Percentiles rank a stretch among this genome's conserved stretches.
Conservation (phyloP, 768 basidiomycete species). For the Arthromyces matolae region DNA sequence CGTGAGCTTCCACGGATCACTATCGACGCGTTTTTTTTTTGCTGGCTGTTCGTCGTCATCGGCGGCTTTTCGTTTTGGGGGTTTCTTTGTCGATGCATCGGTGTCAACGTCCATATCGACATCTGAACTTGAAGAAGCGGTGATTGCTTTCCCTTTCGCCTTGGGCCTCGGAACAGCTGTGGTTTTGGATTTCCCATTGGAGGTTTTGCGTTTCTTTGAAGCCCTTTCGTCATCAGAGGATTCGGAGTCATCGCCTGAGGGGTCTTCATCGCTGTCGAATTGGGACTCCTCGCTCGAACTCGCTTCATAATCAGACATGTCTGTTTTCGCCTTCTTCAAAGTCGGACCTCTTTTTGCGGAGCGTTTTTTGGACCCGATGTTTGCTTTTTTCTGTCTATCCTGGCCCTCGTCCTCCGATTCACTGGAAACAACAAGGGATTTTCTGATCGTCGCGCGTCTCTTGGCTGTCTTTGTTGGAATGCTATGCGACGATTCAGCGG, state of each 20-base stretch:
- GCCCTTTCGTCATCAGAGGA: conserved; percentile 34
- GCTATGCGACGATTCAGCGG: not conserved
- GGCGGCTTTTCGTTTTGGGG: conserved; percentile 35
- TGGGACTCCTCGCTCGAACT: conserved; percentile 25
- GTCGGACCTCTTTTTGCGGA: conserved; percentile 22
- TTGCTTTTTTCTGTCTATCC: conserved; percentile 25
- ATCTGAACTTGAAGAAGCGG: conserved; percentile 21
- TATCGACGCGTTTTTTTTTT: conserved; percentile 63
- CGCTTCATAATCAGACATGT: conserved; percentile 41
- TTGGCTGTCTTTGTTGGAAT: too few species aligned
- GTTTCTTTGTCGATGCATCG: conserved; percentile 30
- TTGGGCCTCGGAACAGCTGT: conserved; percentile 13
- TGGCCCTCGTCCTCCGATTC: conserved; percentile 42
- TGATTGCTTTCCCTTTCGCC: conserved; percentile 11
- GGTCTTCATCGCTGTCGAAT: conserved; percentile 30
- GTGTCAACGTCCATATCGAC: conserved; percentile 60
- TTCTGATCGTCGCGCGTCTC: conserved; percentile 38
- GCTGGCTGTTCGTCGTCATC: conserved; percentile 36
- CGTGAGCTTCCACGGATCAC: conserved; percentile 77
- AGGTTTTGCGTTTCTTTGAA: conserved; percentile 13
- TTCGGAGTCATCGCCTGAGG: conserved; percentile 22
- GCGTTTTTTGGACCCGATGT: conserved; percentile 17
- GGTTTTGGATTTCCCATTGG: conserved; percentile 27
- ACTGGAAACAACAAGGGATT: conserved; percentile 49
- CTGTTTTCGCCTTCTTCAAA: conserved; percentile 16